A percentile compares a stretch with the other conserved stretches of the same genome.
These are phyloP conservation scores for Apiotrichum laibachii DNA, from an alignment of 1,284 basidiomycete species.

Conservation along the genomic window DNA sequence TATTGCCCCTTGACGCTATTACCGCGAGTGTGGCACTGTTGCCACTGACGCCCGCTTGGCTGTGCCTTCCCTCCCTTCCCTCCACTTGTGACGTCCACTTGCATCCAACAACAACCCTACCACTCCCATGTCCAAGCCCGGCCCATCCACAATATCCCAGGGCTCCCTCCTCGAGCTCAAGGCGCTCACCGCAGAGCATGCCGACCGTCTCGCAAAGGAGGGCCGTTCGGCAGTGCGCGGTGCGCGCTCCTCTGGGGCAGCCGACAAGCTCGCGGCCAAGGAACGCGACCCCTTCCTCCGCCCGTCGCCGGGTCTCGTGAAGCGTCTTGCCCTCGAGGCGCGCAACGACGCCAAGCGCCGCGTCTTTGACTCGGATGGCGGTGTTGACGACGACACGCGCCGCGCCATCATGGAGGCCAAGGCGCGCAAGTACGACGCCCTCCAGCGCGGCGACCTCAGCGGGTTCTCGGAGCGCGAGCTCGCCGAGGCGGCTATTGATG, in stretches of 20 bases:
- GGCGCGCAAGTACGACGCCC: conserved; percentile 74
- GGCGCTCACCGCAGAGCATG: conserved; percentile 49
- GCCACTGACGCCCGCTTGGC: too few species aligned
- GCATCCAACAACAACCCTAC: background rate
- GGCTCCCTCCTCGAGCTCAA: conserved; percentile 46
- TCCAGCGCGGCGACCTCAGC: conserved; percentile 73
- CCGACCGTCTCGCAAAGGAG: conserved; percentile 46
- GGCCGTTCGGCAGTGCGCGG: conserved; percentile 42
- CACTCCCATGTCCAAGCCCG: conserved; percentile 1
- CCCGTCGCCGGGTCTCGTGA: conserved; percentile 47
- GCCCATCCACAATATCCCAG: conserved; percentile 34
- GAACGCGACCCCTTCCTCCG: conserved; percentile 41
- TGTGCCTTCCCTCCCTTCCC: too few species aligned
- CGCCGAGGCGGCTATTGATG: conserved; percentile 75
- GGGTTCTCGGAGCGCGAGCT: conserved; percentile 75
- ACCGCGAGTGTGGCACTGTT: too few species aligned
- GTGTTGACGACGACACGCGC: conserved; percentile 43
- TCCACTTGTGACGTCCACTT: too few species aligned
- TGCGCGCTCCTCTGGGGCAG: conserved; percentile 10
- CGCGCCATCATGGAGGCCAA: conserved; percentile 65
- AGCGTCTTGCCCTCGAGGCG: conserved; percentile 46
- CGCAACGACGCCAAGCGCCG: conserved; percentile 42
- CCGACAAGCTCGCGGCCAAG: conserved; percentile 24
- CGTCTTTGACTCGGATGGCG: conserved; percentile 34
- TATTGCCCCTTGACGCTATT: background rate